Evolutionary conservation across 352 stramenopile genomes (phyloP).

Genomic region (Achlya hypogyna): DNA sequence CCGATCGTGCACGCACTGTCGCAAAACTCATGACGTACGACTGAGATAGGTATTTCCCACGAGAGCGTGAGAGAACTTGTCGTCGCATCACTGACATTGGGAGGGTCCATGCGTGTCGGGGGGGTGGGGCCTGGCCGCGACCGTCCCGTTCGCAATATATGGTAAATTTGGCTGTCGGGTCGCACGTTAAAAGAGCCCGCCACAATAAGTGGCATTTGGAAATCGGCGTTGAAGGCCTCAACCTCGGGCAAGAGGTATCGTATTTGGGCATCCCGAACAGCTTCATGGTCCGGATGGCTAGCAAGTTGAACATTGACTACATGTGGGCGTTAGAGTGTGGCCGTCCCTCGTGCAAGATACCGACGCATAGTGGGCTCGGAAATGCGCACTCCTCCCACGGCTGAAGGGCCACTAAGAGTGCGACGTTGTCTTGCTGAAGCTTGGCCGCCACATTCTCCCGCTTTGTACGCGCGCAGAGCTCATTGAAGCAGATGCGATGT

Average conservation of each 20-base stretch:
- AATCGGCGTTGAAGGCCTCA: constrained; percentile 68
- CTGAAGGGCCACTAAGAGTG: constrained; percentile 62
- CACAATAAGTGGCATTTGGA: constrained; percentile 75
- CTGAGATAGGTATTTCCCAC: constrained; percentile 30
- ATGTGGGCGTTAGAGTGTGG: neutral
- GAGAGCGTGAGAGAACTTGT: constrained; percentile 38
- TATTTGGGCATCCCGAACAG: constrained; percentile 56
- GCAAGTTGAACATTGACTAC: constrained; percentile 44
- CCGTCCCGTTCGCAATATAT: constrained; percentile 53
- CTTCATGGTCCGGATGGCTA: constrained; percentile 32
- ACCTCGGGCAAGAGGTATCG: constrained; percentile 56
- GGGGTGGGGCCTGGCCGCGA: constrained; percentile 35
- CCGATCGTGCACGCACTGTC: neutral
- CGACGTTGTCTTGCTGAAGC: constrained; percentile 58
- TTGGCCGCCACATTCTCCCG: constrained; percentile 29
- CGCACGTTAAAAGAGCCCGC: constrained; percentile 73
- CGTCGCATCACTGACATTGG: constrained; percentile 29
- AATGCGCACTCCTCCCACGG: constrained; percentile 67
- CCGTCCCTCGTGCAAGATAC: constrained; percentile 1
- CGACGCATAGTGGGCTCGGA: constrained; percentile 58
- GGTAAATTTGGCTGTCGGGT: constrained; percentile 74
- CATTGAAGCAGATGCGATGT: constrained; percentile 47
- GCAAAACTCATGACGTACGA: neutral
- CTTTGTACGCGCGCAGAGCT: constrained; percentile 22
- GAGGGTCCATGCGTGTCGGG: constrained; percentile 32